Base-by-base conservation (phyloP, 805 yeast genomes). In the Ogataea sp. region DNA sequence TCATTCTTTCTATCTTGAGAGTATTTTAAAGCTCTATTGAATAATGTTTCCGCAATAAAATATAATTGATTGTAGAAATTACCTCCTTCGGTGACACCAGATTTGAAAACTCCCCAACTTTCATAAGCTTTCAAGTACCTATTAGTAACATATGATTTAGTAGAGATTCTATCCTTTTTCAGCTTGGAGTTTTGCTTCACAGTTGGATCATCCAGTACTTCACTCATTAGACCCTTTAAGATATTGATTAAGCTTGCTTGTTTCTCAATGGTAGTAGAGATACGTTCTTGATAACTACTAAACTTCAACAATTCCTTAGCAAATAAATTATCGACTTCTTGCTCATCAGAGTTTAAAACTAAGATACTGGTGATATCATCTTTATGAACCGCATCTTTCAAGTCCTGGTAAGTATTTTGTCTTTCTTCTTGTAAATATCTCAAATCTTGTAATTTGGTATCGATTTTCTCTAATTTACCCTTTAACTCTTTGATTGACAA, bases 291-390 rank as follows among this genome's bases (percentile, higher is more conserved):
- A 46, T 75, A 78, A 0, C 82, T 81, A 28, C 73, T 74, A 58
- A 87, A 90, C 58, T 90, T 90, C 37, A 70, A 73, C 45, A 90
- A 62, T 55, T 87, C 96, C 41, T 73, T 71, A 15, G 77, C 73
- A 54, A 89, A 88, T 13, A 83, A 55, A 4, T 44, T 59, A 9
- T 70, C 64, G 9, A 53, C 28, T 34, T 73, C 68, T 7, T 75
- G 76, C 5, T 76, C 63, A 26, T 49, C 42, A 10, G 56, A 47
- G 53, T 84, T 81, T 46, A 80, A 64, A 8, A 90, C 73, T 25
- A 90, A 66, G 11, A 80, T 65, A 39, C 81, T 79, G 0, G 95
- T 81, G 37, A 88, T 86, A 54, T 90, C 97, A 60, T 90, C 97
- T 13, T 71, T 68, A 50, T 80, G 93, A 26, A 84, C 78, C 36